Percentiles rank a stretch among this genome's conserved stretches.
These are phyloP conservation scores for Ophiostoma sp. DNA, from an alignment of 2,329 filamentous ascomycete species.

Conservation along the genomic window DNA sequence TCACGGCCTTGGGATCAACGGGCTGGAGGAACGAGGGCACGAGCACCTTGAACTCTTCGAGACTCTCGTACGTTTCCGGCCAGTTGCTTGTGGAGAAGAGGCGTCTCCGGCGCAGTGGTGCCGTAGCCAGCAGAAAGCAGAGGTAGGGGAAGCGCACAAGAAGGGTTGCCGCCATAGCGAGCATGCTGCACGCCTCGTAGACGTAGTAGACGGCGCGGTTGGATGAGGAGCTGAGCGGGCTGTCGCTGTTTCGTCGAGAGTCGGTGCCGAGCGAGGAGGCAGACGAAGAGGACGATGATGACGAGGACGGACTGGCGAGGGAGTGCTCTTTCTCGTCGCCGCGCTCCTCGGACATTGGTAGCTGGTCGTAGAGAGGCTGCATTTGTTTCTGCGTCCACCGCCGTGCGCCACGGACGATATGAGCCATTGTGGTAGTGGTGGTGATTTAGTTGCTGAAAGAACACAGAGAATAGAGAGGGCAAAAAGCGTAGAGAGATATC, in stretches of 20 bases:
- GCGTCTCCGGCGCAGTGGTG: slow-evolving; percentile 16
- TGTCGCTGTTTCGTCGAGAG: slow-evolving; percentile 10
- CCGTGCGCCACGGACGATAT: not conserved
- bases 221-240: not conserved
- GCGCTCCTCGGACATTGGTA: slow-evolving; percentile 4
- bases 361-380: not conserved
- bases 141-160: slow-evolving; percentile 9
- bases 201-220: too few species aligned
- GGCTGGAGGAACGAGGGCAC: slow-evolving; percentile 24
- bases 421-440: not conserved
- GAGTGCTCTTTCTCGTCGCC: not conserved
- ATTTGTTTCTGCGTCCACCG: slow-evolving; percentile 5
- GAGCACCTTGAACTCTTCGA: slow-evolving; percentile 18
- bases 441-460: not conserved
- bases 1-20: not conserved
- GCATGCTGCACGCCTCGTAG: slow-evolving; percentile 1
- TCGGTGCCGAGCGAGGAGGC: not conserved
- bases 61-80: slow-evolving; percentile 10
- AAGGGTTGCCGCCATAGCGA: slow-evolving; percentile 12
- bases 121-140: slow-evolving; percentile 12
- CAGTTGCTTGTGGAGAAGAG: not conserved
- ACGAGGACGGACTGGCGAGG: not conserved
- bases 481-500: too few species aligned
- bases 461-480: too few species aligned
- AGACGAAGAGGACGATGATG: not conserved